Evolutionary conservation across 108 stramenopile species (phyloP).

Genomic region (Tribonema minus): DNA sequence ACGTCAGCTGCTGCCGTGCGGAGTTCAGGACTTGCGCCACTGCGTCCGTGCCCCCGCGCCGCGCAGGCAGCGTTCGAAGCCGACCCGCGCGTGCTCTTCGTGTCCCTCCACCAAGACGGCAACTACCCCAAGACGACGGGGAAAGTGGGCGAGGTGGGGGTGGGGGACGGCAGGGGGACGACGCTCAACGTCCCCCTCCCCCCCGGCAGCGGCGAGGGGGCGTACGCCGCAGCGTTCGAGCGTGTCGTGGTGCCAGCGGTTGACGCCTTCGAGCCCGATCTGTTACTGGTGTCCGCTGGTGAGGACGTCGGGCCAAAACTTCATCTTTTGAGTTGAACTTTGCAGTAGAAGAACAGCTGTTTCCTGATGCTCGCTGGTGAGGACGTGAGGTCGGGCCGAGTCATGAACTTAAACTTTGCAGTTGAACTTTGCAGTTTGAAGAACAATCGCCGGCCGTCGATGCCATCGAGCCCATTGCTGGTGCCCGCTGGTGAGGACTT

Average conservation of each 20-base stretch:
- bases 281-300: conserved; percentile 51
- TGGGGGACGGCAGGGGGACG: conserved; percentile 7
- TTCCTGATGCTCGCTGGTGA: no score
- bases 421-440: no score
- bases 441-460: conserved; percentile 53
- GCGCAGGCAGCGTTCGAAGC: conserved; percentile 37
- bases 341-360: no score
- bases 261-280: conserved; percentile 49
- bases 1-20: background rate
- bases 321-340: conserved; percentile 20
- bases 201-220: conserved; percentile 54
- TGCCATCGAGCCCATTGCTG: no score
- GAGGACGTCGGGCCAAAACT: conserved; percentile 43
- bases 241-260: conserved; percentile 55
- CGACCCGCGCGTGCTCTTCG: conserved; percentile 43
- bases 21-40: background rate
- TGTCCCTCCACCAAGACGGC: conserved; percentile 50
- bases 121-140: conserved; percentile 51
- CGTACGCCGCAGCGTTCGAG: conserved; percentile 53
- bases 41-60: background rate
- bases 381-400: no score
- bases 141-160: conserved; percentile 46
- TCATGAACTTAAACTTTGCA: no score
- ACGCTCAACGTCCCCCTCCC: conserved; percentile 63
- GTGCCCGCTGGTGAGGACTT: no score